Evolutionary conservation across 441 rosid species (phyloP).

Genomic region (California macrophylla): DNA sequence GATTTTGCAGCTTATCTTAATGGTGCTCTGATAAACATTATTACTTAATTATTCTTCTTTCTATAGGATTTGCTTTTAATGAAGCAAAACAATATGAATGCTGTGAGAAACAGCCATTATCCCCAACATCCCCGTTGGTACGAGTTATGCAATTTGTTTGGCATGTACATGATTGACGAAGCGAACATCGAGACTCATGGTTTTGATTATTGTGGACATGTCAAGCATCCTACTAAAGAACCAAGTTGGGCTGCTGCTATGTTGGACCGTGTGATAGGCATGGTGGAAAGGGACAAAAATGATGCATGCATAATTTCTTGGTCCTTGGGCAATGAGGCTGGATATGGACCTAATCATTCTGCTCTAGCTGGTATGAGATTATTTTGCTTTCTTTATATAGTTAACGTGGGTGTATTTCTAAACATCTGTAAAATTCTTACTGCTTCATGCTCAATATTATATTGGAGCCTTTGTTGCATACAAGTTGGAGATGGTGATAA

Average conservation of each 20-base stretch:
- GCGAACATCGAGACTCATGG: conserved; percentile 99
- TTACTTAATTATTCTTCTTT: conserved; percentile 16
- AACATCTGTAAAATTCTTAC: conserved; percentile 4
- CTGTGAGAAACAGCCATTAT: conserved; percentile 96
- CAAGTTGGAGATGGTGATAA: background rate
- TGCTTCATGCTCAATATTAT: background rate
- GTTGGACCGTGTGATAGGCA: conserved; percentile 91
- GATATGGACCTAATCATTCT: conserved; percentile 96
- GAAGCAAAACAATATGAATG: conserved; percentile 89
- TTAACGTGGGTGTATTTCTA: conserved; percentile 6
- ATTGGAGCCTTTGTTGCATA: background rate
- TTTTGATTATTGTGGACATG: conserved; percentile 56
- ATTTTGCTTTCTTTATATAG: conserved; percentile 13
- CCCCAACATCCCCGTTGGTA: conserved; percentile 99
- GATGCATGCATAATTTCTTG: conserved; percentile 82
- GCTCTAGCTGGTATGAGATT: conserved; percentile 70
- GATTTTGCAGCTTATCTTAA: conserved; percentile 13
- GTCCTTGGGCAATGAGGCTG: conserved; percentile 94
- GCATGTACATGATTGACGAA: conserved; percentile 97
- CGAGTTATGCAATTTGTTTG: conserved; percentile 85
- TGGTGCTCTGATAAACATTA: conserved; percentile 1
- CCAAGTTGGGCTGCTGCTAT: conserved; percentile 87
- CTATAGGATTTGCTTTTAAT: conserved; percentile 81
- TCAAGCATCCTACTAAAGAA: conserved; percentile 85
- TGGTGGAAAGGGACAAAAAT: conserved; percentile 98